phyloP scores from a whole-genome alignment of 2,329 filamentous ascomycete genomes.

The Huntiella omanensis region DNA sequence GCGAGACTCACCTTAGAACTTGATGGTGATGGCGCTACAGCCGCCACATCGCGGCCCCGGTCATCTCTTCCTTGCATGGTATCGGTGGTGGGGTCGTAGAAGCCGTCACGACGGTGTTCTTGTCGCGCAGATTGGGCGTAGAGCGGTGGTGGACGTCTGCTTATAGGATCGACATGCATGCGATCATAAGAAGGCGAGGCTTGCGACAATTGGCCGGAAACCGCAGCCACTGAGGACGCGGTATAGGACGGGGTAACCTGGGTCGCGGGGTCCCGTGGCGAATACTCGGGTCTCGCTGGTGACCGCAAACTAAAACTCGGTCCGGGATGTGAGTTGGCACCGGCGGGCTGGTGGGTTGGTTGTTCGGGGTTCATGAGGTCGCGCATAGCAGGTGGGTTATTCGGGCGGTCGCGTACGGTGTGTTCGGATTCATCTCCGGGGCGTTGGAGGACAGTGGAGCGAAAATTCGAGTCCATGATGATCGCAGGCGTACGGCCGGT shows the following conservation, averaged over 20 bases:
- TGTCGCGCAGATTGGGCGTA: constrained; percentile 19
- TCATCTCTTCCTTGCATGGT: constrained; percentile 16
- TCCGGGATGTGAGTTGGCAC: constrained; percentile 15
- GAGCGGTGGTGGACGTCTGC: constrained; percentile 15
- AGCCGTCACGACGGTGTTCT: constrained; percentile 18
- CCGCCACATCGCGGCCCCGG: constrained; percentile 15
- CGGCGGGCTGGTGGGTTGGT: constrained; percentile 18
- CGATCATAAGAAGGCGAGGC: constrained; percentile 21
- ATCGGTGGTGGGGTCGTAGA: constrained; percentile 36
- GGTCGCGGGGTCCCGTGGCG: neutral
- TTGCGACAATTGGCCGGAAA: constrained; percentile 16
- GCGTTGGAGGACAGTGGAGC: constrained; percentile 30
- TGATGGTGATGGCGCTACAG: constrained; percentile 19
- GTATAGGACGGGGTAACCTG: constrained; percentile 6
- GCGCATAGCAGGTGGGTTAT: constrained; percentile 21
- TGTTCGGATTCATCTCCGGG: constrained; percentile 23
- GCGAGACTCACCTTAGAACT: neutral
- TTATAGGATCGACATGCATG: neutral
- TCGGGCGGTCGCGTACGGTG: constrained; percentile 7
- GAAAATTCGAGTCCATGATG: constrained; percentile 29
- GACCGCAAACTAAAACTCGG: constrained; percentile 27
- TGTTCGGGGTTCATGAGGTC: constrained; percentile 26
- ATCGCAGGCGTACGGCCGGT: too few species aligned
- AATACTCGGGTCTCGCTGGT: constrained; percentile 6
- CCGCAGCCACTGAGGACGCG: constrained; percentile 16